Evolutionary conservation across 2,329 filamentous ascomycete genomes (phyloP).

Genomic region (Hypoxylon sp.): DNA sequence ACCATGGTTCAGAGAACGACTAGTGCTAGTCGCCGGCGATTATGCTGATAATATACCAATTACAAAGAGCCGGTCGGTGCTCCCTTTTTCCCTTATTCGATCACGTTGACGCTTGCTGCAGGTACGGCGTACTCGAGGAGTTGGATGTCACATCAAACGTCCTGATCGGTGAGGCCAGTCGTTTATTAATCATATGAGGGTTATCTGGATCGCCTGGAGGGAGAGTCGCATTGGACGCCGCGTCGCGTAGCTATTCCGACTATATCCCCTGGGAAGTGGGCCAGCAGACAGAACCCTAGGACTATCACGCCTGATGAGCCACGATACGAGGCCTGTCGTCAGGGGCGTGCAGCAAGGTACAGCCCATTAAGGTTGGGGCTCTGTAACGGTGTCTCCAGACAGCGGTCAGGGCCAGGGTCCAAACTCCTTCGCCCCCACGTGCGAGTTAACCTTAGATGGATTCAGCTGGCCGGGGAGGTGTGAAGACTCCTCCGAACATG

Average conservation of each 20-base stretch:
- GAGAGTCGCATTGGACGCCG: constrained; percentile 12
- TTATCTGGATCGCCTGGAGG: constrained; percentile 23
- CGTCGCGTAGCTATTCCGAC: constrained; percentile 30
- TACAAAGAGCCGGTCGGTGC: constrained; percentile 9
- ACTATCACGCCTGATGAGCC: constrained; percentile 21
- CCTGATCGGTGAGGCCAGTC: constrained; percentile 14
- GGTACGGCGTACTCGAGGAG: constrained; percentile 27
- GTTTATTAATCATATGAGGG: constrained; percentile 36
- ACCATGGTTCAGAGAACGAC: constrained; percentile 46
- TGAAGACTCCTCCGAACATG: constrained; percentile 3
- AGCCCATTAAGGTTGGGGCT: constrained; percentile 39
- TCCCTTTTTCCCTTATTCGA: constrained; percentile 10
- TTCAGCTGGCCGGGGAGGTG: constrained; percentile 24
- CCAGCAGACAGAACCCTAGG: constrained; percentile 10
- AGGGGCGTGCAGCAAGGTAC: constrained; percentile 33
- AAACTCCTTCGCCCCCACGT: constrained; percentile 35
- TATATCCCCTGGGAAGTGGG: constrained; percentile 5
- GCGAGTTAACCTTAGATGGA: constrained; percentile 10
- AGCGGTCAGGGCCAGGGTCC: constrained; percentile 32
- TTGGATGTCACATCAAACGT: constrained; percentile 19
- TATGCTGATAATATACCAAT: constrained; percentile 17
- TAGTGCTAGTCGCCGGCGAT: constrained; percentile 7
- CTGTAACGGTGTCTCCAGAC: constrained; percentile 26
- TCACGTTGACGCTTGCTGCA: constrained; percentile 16
- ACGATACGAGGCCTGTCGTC: constrained; percentile 38